Conservation (phyloP, 129 eudicot species). For the Centaurea solstitialis region DNA sequence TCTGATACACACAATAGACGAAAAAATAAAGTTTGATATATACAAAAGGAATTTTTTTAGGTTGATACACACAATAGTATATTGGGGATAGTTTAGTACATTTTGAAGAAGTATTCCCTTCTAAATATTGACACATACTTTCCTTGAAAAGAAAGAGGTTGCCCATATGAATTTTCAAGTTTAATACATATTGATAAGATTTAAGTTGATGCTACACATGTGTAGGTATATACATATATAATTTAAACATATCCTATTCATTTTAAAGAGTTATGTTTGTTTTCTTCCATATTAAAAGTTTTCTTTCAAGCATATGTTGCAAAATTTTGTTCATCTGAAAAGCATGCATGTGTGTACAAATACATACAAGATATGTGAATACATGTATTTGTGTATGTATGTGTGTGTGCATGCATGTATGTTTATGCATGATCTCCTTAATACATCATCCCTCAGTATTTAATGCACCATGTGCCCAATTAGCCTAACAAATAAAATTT, state of each 20-base stretch:
- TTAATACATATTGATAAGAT: neutral
- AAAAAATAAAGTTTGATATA: too few species aligned
- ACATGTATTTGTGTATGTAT: neutral
- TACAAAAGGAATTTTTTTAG: too few species aligned
- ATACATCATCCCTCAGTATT: neutral
- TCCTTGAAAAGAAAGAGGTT: neutral
- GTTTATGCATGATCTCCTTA: neutral
- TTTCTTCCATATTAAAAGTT: too few species aligned
- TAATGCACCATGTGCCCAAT: neutral
- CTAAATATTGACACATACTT: slow-evolving; percentile 9
- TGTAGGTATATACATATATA: neutral
- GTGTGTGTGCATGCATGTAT: neutral
- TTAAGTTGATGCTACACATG: neutral
- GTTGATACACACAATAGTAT: too few species aligned
- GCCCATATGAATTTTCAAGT: too few species aligned
- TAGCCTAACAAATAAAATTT: neutral
- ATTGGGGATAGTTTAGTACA: too few species aligned
- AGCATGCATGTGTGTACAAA: neutral
- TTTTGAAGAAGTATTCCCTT: too few species aligned
- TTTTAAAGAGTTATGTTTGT: too few species aligned
- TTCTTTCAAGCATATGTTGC: too few species aligned
- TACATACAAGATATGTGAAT: neutral
- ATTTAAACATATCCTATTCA: neutral
- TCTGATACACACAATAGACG: too few species aligned
- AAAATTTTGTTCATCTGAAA: neutral